phyloP scores from a whole-genome alignment of 306 rosid genomes.

The Pueraria montana region DNA sequence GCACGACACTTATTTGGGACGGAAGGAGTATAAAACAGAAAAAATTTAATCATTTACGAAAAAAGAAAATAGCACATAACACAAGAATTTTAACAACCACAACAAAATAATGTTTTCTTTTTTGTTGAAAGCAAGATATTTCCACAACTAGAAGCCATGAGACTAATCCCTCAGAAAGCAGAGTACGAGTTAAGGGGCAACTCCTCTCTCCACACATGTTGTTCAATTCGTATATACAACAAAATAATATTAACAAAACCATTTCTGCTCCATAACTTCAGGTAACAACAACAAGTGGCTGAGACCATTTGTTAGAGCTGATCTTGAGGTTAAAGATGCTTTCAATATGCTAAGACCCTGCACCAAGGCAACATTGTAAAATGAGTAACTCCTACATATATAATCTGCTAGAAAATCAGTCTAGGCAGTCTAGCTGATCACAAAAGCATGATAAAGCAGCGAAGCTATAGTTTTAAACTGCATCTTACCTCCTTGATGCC shows the following conservation, averaged over 20 bases:
- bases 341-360: slow-evolving; percentile 34
- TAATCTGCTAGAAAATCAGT: background rate
- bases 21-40: background rate
- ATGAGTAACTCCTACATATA: background rate
- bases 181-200: background rate
- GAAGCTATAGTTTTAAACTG: background rate
- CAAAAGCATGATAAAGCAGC: background rate
- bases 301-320: slow-evolving; percentile 28
- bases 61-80: background rate
- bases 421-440: background rate
- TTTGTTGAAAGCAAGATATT: background rate
- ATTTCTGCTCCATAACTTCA: slow-evolving; percentile 13
- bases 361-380: background rate
- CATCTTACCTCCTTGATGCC: slow-evolving; percentile 40
- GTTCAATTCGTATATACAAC: background rate
- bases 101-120: background rate
- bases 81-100: background rate
- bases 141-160: background rate
- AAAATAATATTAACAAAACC: background rate
- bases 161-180: background rate
- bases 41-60: background rate
- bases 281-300: slow-evolving; percentile 12
- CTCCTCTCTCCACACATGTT: no score
- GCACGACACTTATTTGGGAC: no score
- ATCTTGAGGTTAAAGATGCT: slow-evolving; percentile 35